A percentile compares a stretch with the other conserved stretches of the same genome.
These are phyloP conservation scores for Nemania sp. DNA, from an alignment of 2,329 filamentous ascomycete genomes.

Conservation along the genomic window DNA sequence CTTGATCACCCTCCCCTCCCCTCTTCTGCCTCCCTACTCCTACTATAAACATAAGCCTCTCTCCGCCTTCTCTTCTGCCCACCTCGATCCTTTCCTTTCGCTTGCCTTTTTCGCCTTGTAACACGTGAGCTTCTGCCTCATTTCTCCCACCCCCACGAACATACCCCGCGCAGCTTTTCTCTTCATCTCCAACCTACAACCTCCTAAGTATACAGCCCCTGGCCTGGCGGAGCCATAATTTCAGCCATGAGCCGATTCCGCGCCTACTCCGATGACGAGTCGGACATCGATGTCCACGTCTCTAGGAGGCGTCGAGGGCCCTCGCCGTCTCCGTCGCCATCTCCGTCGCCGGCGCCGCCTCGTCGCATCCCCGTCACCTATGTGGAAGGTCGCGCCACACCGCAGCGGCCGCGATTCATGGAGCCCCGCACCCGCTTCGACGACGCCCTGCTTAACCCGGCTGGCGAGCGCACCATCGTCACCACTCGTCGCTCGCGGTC, in stretches of 20 bases:
- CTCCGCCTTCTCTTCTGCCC: neutral
- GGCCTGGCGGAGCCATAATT: neutral
- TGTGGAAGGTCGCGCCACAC: slow-evolving; percentile 47
- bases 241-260: slow-evolving; percentile 37
- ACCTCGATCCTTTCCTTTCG: neutral
- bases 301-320: slow-evolving; percentile 46
- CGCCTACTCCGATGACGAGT: slow-evolving; percentile 56
- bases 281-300: slow-evolving; percentile 59
- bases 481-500: slow-evolving; percentile 51
- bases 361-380: slow-evolving; percentile 48
- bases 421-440: slow-evolving; percentile 40
- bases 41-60: neutral
- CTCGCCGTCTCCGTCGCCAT: slow-evolving; percentile 44
- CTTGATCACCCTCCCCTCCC: slow-evolving; percentile 10
- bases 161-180: too few species aligned
- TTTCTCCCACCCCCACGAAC: neutral
- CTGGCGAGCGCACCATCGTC: slow-evolving; percentile 53
- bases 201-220: neutral
- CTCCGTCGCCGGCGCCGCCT: slow-evolving; percentile 40
- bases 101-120: neutral
- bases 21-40: neutral
- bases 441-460: slow-evolving; percentile 48
- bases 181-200: too few species aligned
- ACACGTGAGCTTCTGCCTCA: neutral
- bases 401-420: slow-evolving; percentile 47